Base-by-base conservation (phyloP, 768 basidiomycete genomes). In the Mrakia blollopis region DNA sequence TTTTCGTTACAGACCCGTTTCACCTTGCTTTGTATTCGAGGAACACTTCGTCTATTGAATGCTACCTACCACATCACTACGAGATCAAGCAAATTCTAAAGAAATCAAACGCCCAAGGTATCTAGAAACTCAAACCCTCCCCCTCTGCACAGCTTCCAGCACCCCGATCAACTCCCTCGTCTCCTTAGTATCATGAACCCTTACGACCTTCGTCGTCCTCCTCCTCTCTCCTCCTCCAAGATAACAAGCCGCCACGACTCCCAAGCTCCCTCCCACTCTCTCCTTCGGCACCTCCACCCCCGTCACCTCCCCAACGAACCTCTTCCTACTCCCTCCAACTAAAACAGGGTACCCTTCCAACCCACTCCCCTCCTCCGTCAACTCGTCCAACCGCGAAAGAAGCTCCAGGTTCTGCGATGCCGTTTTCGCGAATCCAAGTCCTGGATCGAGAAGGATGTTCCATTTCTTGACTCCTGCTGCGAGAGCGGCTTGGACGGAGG, bases 381-480 rank as follows among this genome's bases (percentile, higher is more conserved):
- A 73, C 18, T 82, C 69, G 78, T 82, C 28, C 81, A 86, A 71
- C 85, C 87, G 80, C 14, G 89, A 86, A 69, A 98, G 82, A 16
- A 96, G 80, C 78, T 87, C 86, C 47, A 93, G 79, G 83, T 96
- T 95, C 7, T 87, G 92, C 39, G 89, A 87, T 3, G 89, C 82
- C 0, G 89, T 88, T 84, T 98, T 98, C 83, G 94, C 96, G 83
- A 98, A 99, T 47, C 97, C 96, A 72, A 98, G 85, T 0, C 96
- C 96, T 4, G 96, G 93, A 84, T 98, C 97, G 35, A 91, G 87
- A 72, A 98, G 87, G 78, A 98, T 88, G 77, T 92, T 87, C 96
- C 96, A 98, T 71, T 92, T 85, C 75, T 92, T 86, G 14, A 98
- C 84, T 0, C 94, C 92, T 0, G 89, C 89, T 39, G 85, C 86